These are phyloP conservation scores for Apiotrichum domesticum DNA, from an alignment of 1,284 basidiomycete genomes.

Conservation along the genomic window DNA sequence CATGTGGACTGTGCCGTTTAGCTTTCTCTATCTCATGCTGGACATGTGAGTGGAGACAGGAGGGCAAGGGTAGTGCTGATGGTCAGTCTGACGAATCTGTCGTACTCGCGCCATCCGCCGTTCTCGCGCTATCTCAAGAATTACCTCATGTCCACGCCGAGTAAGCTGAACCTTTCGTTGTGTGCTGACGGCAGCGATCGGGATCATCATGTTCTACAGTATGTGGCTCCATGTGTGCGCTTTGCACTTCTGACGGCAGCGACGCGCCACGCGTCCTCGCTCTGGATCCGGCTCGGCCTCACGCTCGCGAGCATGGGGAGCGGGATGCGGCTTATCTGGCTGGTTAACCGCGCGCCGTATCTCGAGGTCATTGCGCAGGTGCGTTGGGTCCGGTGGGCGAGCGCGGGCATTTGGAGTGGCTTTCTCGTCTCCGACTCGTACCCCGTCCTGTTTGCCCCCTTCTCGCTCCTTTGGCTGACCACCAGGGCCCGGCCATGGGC, in stretches of 20 bases:
- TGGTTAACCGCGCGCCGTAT: slow-evolving; percentile 44
- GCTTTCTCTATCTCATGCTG: slow-evolving; percentile 41
- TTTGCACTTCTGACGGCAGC: slow-evolving; percentile 16
- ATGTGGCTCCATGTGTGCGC: slow-evolving; percentile 4
- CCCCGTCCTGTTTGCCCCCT: not conserved
- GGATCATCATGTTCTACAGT: slow-evolving; percentile 39
- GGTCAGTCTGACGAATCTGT: slow-evolving; percentile 15
- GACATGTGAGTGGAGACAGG: slow-evolving; percentile 34
- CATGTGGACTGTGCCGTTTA: slow-evolving; percentile 42
- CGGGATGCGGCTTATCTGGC: slow-evolving; percentile 43
- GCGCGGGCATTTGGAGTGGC: too few relatives aligned
- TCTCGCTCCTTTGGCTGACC: not conserved
- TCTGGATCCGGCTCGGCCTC: slow-evolving; percentile 22
- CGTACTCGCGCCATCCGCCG: slow-evolving; percentile 10
- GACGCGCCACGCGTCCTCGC: slow-evolving; percentile 26
- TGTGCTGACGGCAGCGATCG: slow-evolving; percentile 26
- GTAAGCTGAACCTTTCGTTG: not conserved
- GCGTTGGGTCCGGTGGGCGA: slow-evolving; percentile 1
- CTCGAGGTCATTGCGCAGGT: slow-evolving; percentile 39
- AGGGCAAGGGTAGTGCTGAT: not conserved
- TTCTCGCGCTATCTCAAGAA: slow-evolving; percentile 9
- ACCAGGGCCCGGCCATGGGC: slow-evolving; percentile 43
- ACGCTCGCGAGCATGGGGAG: slow-evolving; percentile 30
- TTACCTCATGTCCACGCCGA: slow-evolving; percentile 12
- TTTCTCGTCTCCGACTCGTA: too few relatives aligned